Evolutionary conservation across 441 rosid genomes (phyloP), one percentile per base, ranked within the genome.

Genomic region (Pelargonium hybrid): DNA sequence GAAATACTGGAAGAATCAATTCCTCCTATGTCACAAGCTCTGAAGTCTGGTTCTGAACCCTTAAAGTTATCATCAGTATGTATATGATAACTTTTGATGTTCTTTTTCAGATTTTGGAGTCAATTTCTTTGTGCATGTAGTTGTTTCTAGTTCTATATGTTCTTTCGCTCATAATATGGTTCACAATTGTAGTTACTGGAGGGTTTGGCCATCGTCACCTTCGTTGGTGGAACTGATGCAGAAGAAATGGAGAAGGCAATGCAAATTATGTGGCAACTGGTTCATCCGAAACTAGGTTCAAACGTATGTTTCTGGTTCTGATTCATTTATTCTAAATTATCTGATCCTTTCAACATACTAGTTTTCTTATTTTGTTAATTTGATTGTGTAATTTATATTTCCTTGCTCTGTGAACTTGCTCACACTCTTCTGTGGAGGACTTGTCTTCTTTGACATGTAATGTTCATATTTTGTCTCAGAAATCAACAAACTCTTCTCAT

Each of bases 241-340:
- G 93, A 81, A 21, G 88, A 88, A 74, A 92, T 90, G 2, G 93
- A 92, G 71, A 84, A 59, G 75, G 80, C 97, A 17, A 90, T 92
- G 98, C 86, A 87, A 78, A 84, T 88, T 50, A 87, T 90, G 83
- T 95, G 99, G 98, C 97, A 92, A 73, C 62, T 90, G 82, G 87
- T 91, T 77, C 92, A 83, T 65, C 98, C 95, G 43, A 92, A 92
- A 78, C 84, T 85, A 7, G 92, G 91, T 41, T 86, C 98, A 61
- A 95, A 92, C 75, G 99, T 92, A 83, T 39, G 90, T 75, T 48
- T 59, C 47, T 13, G n/a, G 17, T 26, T 13, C 47, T 72, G 13
- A 41, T 57, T 47, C 25, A 18, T 66, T 4, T 20, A n/a, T 1
- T 50, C 4, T 68, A 56, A 14, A 48, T 48, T 48, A 48, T 48